Conservation (phyloP, 1,284 basidiomycete species). For the Schizopora paradoxa region DNA sequence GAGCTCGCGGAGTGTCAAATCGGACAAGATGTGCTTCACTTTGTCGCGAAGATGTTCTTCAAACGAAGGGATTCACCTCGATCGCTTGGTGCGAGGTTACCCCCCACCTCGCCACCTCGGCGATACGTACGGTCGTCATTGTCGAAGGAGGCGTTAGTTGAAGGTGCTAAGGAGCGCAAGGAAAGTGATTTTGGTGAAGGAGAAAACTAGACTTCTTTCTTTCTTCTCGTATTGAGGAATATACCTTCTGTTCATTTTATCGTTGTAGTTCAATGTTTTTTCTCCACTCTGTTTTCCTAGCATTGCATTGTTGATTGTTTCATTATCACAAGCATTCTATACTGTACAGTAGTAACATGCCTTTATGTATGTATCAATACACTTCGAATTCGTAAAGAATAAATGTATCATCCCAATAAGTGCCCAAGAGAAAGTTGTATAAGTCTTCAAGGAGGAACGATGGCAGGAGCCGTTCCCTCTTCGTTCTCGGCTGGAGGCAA, state of each 20-base stretch:
- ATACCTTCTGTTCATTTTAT: background rate
- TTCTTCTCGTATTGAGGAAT: slow-evolving; percentile 3
- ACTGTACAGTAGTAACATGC: slow-evolving; percentile 9
- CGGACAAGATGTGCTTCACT: no score
- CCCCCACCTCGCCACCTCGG: background rate
- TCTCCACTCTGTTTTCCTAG: background rate
- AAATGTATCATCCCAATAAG: slow-evolving; percentile 17
- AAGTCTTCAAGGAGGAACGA: no score
- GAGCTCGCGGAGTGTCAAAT: no score
- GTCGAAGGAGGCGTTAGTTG: background rate
- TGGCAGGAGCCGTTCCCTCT: no score
- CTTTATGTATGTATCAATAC: slow-evolving; percentile 10
- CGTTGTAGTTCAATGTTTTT: background rate
- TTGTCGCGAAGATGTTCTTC: slow-evolving; percentile 18
- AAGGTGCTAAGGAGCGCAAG: background rate
- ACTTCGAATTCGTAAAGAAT: slow-evolving; percentile 1
- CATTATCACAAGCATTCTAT: background rate
- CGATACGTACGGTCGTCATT: slow-evolving; percentile 8
- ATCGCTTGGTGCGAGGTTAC: slow-evolving; percentile 5
- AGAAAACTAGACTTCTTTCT: background rate
- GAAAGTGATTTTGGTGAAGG: background rate
- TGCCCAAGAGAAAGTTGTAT: no score
- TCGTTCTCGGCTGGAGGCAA: slow-evolving; percentile 5
- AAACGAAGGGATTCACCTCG: slow-evolving; percentile 11
- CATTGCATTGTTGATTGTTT: background rate